These are phyloP conservation scores for Pezicula neosporulosa DNA, from an alignment of 2,329 filamentous ascomycete genomes.

Conservation along the genomic window DNA sequence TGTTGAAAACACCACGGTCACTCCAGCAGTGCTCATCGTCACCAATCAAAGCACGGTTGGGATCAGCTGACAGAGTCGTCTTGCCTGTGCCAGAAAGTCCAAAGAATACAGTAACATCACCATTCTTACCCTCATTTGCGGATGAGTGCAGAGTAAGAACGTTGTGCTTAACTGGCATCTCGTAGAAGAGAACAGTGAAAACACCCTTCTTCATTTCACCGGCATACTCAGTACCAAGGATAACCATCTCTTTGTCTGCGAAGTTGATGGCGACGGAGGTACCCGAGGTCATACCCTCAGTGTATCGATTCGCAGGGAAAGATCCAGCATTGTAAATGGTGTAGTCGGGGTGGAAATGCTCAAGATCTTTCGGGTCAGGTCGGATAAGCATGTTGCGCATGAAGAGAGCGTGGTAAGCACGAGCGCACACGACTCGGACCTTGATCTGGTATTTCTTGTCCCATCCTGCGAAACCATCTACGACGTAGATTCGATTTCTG, in stretches of 20 bases:
- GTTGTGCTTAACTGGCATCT: constrained; percentile 99
- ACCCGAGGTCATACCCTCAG: constrained; percentile 96
- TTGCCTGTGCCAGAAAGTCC: constrained; percentile 98
- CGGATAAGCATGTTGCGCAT: constrained; percentile 99
- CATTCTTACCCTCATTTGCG: constrained; percentile 91
- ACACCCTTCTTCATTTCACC: constrained; percentile 98
- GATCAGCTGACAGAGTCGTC: constrained; percentile 95
- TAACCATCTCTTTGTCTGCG: constrained; percentile 99
- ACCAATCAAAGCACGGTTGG: constrained; percentile 92
- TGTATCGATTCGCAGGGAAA: constrained; percentile 98
- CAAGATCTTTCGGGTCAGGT: constrained; percentile 83
- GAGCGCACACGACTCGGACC: constrained; percentile 96
- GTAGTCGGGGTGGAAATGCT: constrained; percentile 98
- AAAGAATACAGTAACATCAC: constrained; percentile 99
- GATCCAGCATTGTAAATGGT: constrained; percentile 99
- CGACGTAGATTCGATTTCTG: constrained; percentile 95
- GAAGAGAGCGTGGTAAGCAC: constrained; percentile 98
- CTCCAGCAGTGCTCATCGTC: constrained; percentile 99
- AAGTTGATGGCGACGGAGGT: constrained; percentile 99
- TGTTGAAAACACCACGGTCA: constrained; percentile 97
- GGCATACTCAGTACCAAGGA: constrained; percentile 97
- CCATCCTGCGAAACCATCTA: constrained; percentile 97
- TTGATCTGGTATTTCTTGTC: constrained; percentile 97
- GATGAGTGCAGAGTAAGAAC: constrained; percentile 98
- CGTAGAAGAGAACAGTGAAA: constrained; percentile 99